Evolutionary conservation across 352 stramenopile species (phyloP), one percentile per base, ranked within the genome.

Genomic region (Phytophthora niederhauseri): DNA sequence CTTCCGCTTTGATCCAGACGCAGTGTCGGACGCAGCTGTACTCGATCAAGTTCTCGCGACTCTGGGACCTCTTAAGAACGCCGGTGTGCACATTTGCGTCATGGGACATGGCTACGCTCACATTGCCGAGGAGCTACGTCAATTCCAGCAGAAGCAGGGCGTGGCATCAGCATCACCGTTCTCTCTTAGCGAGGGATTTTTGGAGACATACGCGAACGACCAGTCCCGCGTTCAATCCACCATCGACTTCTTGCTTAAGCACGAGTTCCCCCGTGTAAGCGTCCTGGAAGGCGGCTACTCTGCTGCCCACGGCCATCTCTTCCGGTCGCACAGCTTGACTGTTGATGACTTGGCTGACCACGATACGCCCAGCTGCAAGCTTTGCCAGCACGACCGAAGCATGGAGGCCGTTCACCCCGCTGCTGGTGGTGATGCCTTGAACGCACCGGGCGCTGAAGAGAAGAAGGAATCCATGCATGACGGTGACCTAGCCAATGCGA

Each of bases 71-170:
- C 60, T 94, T 8, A 90, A 93, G 68, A 74, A 43, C 30, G 82
- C 76, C 19, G 74, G 66, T 48, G 76, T 93, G 22, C 88, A 96
- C 61, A 70, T 96, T 56, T 91, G 81, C 26, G 82, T 96, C 41
- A 91, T 96, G 84, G 87, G 87, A 6, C 81, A 94, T 26, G 88
- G 88, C 12, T 91, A 92, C 61, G 81, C 79, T 7, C 78, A 91
- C 60, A 76, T 92, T 59, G 85, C 84, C 0, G 70, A 82, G 54
- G 82, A 91, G 26, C 50, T 93, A 19, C 82, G 77, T 12, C 71
- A 84, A 19, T 81, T 74, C 26, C 73, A 81, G 36, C 38, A 72
- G 31, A 72, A 76, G 17, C 63, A 67, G 22, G 45, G 58, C 3
- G 61, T 68, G 20, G 48, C 48, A 34, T 60, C 66, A 5, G 43